Percentiles rank a stretch among this genome's conserved stretches.
phyloP scores from a whole-genome alignment of 2,329 filamentous ascomycete genomes.

The Sphaerulina populicola region DNA sequence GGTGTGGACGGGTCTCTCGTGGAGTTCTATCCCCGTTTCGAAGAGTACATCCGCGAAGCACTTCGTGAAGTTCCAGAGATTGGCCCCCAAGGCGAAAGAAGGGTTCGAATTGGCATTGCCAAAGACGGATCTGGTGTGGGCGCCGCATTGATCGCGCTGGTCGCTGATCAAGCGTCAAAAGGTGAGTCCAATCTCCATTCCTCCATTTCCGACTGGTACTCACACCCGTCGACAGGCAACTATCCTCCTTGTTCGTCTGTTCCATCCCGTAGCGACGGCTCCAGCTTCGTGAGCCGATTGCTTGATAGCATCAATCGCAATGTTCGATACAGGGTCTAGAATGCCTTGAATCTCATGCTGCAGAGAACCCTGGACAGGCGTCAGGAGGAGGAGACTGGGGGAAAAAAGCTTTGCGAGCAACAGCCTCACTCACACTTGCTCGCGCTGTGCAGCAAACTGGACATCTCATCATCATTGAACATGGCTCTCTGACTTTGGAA shows the following conservation, averaged over 20 bases:
- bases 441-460: too few species aligned
- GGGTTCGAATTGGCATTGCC: slow-evolving; percentile 87
- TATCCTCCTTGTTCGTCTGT: slow-evolving; percentile 6
- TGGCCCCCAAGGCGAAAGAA: slow-evolving; percentile 68
- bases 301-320: slow-evolving; percentile 19
- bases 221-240: background rate
- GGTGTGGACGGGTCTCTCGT: slow-evolving; percentile 92
- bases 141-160: slow-evolving; percentile 85
- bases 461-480: too few species aligned
- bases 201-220: background rate
- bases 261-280: slow-evolving; percentile 3
- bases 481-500: too few species aligned
- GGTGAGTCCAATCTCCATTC: slow-evolving; percentile 11
- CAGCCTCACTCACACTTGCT: too few species aligned
- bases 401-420: background rate
- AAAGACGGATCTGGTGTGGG: slow-evolving; percentile 96
- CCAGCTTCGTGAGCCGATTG: slow-evolving; percentile 16
- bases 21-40: slow-evolving; percentile 91
- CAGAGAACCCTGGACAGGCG: background rate
- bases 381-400: background rate
- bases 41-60: slow-evolving; percentile 77
- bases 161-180: slow-evolving; percentile 56
- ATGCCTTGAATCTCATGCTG: background rate
- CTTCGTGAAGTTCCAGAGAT: slow-evolving; percentile 68
- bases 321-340: slow-evolving; percentile 19